Conservation (phyloP, 352 stramenopile species). For the Bremia lactucae region DNA sequence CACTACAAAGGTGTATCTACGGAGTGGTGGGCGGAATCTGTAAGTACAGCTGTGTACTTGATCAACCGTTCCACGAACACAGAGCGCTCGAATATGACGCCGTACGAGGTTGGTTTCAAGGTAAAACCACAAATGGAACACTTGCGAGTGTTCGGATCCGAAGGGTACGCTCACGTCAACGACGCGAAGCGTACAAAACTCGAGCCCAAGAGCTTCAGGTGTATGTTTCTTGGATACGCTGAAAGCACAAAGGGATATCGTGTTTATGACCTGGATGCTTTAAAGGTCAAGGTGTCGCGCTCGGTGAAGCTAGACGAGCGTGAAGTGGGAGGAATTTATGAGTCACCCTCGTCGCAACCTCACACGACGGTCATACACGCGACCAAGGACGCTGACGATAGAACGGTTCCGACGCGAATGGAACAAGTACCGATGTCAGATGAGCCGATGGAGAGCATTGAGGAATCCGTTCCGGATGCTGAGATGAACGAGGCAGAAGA, state of each 20-base stretch:
- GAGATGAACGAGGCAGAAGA: neutral
- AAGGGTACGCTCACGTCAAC: neutral
- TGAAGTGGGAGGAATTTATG: neutral
- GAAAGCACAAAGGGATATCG: no score
- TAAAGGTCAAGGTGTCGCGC: neutral
- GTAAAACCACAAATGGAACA: neutral
- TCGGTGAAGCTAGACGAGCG: neutral
- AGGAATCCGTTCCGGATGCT: neutral
- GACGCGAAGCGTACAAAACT: neutral
- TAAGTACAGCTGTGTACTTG: neutral
- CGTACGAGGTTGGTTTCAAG: neutral
- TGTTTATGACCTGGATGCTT: neutral
- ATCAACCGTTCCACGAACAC: neutral
- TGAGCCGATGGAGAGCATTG: neutral
- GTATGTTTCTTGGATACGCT: no score
- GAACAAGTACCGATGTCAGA: neutral
- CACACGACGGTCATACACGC: neutral
- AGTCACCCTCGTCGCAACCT: neutral
- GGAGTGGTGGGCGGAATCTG: neutral
- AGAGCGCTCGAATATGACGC: neutral
- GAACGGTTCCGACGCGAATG: neutral
- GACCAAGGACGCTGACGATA: neutral
- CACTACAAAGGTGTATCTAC: neutral
- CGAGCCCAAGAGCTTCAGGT: no score
- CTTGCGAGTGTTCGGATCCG: neutral